These are phyloP conservation scores for Nicotiana attenuata DNA, from an alignment of 257 asterid genomes.

Conservation along the genomic window DNA sequence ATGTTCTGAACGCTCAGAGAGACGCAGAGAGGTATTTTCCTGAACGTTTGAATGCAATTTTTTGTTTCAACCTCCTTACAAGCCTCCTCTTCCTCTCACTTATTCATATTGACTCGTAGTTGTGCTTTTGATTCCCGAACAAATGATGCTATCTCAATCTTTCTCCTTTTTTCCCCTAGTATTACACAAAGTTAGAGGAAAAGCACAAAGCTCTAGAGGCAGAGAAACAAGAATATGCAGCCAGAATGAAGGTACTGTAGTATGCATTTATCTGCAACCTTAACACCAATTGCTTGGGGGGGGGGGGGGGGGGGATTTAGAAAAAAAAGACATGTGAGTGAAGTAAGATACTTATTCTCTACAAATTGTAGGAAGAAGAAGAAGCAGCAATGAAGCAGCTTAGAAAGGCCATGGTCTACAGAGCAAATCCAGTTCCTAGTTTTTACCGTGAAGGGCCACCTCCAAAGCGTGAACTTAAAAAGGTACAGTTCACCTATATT, in stretches of 20 bases:
- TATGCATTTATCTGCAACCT: background rate
- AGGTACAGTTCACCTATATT: conserved; percentile 36
- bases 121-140: background rate
- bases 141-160: background rate
- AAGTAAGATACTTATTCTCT: background rate
- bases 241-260: conserved; percentile 55
- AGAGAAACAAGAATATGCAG: conserved; percentile 65
- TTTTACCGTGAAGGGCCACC: conserved; percentile 90
- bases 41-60: conserved; percentile 1
- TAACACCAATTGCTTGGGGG: background rate
- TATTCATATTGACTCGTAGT: background rate
- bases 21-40: conserved; percentile 67
- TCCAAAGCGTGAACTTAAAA: conserved; percentile 71
- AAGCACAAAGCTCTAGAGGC: conserved; percentile 84
- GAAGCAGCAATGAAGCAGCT: conserved; percentile 66
- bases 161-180: conserved; percentile 31
- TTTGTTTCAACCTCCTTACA: background rate
- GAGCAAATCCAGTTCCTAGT: conserved; percentile 89
- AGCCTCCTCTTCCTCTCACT: background rate
- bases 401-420: conserved; percentile 69
- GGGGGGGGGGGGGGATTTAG: background rate
- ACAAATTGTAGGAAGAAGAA: conserved; percentile 71
- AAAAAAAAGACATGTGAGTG: background rate
- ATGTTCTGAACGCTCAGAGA: conserved; percentile 54
- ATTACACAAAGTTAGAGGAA: conserved; percentile 67